Conservation (phyloP, 345 rosid genomes). For the Salix exigua region DNA sequence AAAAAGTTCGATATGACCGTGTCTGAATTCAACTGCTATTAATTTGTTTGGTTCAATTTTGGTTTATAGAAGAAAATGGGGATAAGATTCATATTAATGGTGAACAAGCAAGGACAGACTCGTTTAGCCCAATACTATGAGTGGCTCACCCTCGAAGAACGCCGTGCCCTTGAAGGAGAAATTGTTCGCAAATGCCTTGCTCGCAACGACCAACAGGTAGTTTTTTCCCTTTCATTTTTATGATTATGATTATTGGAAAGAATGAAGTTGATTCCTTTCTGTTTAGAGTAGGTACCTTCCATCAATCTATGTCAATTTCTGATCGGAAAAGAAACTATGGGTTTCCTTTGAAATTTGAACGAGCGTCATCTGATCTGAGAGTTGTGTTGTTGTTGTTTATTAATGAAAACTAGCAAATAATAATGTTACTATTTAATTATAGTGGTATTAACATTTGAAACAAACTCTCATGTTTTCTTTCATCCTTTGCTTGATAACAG, state of each 20-base stretch:
- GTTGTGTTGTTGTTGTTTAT: not conserved
- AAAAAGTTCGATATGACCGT: no score
- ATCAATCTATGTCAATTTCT: no score
- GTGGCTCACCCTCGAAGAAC: constrained; percentile 96
- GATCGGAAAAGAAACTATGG: not conserved
- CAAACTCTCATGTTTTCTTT: not conserved
- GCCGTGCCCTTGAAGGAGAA: constrained; percentile 97
- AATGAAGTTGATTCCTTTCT: no score
- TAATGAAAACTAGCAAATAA: no score
- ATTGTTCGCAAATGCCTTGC: constrained; percentile 99
- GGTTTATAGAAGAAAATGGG: constrained; percentile 45
- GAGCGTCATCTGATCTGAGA: not conserved
- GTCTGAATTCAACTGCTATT: no score
- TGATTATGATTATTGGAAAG: not conserved
- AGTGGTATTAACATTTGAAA: no score
- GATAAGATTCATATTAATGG: constrained; percentile 94
- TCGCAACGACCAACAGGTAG: constrained; percentile 90
- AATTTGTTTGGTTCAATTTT: not conserved
- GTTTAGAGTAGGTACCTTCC: no score
- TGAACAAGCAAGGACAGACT: constrained; percentile 98
- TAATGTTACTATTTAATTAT: not conserved
- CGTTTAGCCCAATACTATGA: constrained; percentile 98
- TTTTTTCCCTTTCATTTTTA: not conserved
- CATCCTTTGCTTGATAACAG: constrained; percentile 29
- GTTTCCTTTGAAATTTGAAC: not conserved